Conservation (phyloP, 202 grass and related monocot genomes). For the Setaria italica region DNA sequence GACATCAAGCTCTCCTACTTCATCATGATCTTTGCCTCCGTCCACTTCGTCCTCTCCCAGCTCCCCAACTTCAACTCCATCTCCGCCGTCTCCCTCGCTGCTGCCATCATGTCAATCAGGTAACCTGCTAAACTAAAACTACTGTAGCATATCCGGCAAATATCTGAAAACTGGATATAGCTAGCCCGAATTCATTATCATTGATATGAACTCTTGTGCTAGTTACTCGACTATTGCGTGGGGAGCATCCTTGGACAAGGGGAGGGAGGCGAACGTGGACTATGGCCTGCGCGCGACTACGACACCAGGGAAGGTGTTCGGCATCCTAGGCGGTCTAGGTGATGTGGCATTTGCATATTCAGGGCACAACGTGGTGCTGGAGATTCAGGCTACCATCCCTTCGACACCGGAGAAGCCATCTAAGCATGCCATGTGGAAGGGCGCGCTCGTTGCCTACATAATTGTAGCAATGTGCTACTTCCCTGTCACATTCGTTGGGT, state of each 20-base stretch:
- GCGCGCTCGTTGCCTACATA: constrained; percentile 45
- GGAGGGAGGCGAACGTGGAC: constrained; percentile 13
- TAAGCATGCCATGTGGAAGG: constrained; percentile 67
- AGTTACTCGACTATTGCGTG: constrained; percentile 24
- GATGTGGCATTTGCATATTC: constrained; percentile 47
- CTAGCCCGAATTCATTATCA: not conserved
- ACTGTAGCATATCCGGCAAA: constrained; percentile 7
- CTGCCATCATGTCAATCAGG: constrained; percentile 50
- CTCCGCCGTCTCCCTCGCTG: constrained; percentile 42
- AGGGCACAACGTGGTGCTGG: constrained; percentile 59
- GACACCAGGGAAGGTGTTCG: constrained; percentile 16
- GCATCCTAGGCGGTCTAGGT: constrained; percentile 41
- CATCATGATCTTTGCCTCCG: constrained; percentile 51
- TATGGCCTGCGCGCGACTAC: constrained; percentile 31
- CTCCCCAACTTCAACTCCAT: constrained; percentile 57
- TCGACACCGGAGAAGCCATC: constrained; percentile 55
- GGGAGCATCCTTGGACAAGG: not conserved
- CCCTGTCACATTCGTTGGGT: constrained; percentile 59
- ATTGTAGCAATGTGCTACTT: constrained; percentile 58
- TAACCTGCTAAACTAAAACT: not conserved
- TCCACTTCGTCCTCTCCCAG: constrained; percentile 47
- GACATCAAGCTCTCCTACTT: constrained; percentile 44
- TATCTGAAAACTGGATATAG: not conserved
- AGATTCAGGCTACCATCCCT: constrained; percentile 64
- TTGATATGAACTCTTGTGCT: not conserved